phyloP scores from a whole-genome alignment of 2,329 filamentous ascomycete species.

The Aspergillus hiratsukae region DNA sequence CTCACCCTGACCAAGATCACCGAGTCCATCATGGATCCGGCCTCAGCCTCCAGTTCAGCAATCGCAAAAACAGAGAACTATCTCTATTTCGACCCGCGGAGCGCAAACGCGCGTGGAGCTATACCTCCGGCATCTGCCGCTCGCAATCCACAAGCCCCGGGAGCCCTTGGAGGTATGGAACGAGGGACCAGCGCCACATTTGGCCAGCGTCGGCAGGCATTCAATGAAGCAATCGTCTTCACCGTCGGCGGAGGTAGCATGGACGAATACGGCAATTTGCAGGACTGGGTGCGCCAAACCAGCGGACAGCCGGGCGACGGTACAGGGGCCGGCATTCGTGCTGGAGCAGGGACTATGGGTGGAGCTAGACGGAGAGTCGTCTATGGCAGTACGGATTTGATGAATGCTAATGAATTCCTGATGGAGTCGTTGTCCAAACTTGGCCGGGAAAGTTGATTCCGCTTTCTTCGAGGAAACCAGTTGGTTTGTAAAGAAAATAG shows the following conservation, averaged over 20 bases:
- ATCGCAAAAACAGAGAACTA: constrained; percentile 96
- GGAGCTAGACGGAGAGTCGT: constrained; percentile 74
- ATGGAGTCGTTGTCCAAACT: constrained; percentile 53
- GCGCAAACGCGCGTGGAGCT: constrained; percentile 85
- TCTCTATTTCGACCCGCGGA: constrained; percentile 93
- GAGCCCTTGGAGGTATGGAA: constrained; percentile 41
- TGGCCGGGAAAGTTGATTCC: constrained; percentile 49
- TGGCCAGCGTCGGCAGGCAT: constrained; percentile 83
- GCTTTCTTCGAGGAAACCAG: background rate
- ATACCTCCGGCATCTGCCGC: constrained; percentile 71
- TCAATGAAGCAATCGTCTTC: constrained; percentile 88
- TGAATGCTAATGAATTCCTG: constrained; percentile 60
- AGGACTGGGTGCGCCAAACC: constrained; percentile 88
- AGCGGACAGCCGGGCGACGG: constrained; percentile 50
- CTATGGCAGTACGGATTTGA: constrained; percentile 82
- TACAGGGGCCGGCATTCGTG: constrained; percentile 28
- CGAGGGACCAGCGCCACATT: constrained; percentile 77
- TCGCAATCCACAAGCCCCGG: constrained; percentile 42
- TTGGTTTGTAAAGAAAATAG: background rate
- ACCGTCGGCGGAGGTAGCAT: constrained; percentile 94
- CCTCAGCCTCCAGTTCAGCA: constrained; percentile 80
- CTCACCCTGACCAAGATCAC: constrained; percentile 96
- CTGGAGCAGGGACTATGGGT: constrained; percentile 29
- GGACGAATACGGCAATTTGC: constrained; percentile 96
- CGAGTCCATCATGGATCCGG: constrained; percentile 95